Conservation (phyloP, 108 stramenopile genomes). For the Aurantiochytrium sp. region DNA sequence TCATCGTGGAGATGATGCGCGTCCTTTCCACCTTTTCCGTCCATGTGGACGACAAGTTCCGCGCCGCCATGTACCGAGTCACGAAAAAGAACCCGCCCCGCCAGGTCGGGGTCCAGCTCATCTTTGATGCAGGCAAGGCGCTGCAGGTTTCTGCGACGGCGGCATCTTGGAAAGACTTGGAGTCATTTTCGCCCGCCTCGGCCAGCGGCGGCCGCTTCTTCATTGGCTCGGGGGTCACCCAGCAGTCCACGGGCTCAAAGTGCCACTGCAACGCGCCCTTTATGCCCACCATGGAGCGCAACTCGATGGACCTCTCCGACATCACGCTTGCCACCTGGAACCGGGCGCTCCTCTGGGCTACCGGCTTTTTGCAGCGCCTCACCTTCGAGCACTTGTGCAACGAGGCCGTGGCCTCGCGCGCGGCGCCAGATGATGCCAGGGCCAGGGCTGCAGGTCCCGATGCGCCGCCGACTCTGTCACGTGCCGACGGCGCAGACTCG, state of each 20-base stretch:
- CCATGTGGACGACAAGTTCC: not conserved
- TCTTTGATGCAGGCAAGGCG: slow-evolving; percentile 19
- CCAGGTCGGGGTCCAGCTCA: not conserved
- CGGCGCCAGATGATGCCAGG: no score
- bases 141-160: not conserved
- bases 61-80: slow-evolving; percentile 15
- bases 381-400: slow-evolving; percentile 12
- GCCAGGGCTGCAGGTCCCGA: no score
- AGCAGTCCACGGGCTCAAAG: slow-evolving; percentile 6
- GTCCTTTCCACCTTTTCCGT: not conserved
- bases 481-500: no score
- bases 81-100: slow-evolving; percentile 5
- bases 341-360: slow-evolving; percentile 10
- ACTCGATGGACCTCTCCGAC: slow-evolving; percentile 11
- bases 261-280: slow-evolving; percentile 18
- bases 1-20: slow-evolving; percentile 8
- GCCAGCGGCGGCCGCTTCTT: not conserved
- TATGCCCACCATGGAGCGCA: slow-evolving; percentile 27
- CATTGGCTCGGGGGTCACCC: slow-evolving; percentile 4
- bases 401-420: not conserved
- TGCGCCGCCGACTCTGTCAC: no score
- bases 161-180: not conserved
- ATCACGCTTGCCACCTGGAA: slow-evolving; percentile 20
- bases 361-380: not conserved
- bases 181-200: not conserved